Evolutionary conservation across 2,329 filamentous ascomycete genomes (phyloP).

Genomic region (Sporothrix humicola): DNA sequence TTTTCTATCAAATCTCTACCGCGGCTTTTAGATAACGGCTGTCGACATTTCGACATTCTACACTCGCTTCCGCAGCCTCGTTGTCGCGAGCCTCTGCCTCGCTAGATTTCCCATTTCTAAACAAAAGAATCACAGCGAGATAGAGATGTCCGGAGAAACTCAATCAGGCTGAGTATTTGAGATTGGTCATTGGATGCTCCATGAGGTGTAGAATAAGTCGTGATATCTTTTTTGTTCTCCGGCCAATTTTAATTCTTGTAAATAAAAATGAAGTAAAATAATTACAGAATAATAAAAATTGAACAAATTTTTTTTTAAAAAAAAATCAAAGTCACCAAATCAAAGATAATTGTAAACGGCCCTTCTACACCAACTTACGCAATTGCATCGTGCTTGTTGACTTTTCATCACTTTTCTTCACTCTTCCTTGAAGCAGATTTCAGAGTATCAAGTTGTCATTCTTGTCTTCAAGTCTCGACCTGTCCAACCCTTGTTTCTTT

Average conservation of each 20-base stretch:
- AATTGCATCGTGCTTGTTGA: neutral
- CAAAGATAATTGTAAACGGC: neutral
- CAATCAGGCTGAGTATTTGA: neutral
- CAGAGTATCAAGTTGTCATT: neutral
- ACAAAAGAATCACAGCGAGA: neutral
- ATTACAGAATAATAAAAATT: neutral
- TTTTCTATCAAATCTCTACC: neutral
- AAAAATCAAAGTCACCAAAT: neutral
- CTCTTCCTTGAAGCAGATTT: neutral
- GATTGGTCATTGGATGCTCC: too few relatives aligned
- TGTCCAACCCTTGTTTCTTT: neutral
- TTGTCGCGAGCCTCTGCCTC: neutral
- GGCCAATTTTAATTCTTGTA: neutral
- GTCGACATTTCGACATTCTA: too few relatives aligned
- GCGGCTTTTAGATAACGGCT: constrained; percentile 13
- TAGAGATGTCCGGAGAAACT: constrained; percentile 6
- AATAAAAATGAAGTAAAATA: neutral
- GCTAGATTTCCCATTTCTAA: neutral
- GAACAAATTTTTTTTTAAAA: too few relatives aligned
- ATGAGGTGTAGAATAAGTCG: too few relatives aligned
- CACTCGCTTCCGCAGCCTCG: too few relatives aligned
- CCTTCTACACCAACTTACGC: neutral
- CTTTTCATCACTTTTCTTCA: too few relatives aligned
- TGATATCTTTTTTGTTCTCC: neutral
- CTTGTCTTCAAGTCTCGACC: neutral